phyloP scores from a whole-genome alignment of 768 basidiomycete species.

The Agrocybe praecox region DNA sequence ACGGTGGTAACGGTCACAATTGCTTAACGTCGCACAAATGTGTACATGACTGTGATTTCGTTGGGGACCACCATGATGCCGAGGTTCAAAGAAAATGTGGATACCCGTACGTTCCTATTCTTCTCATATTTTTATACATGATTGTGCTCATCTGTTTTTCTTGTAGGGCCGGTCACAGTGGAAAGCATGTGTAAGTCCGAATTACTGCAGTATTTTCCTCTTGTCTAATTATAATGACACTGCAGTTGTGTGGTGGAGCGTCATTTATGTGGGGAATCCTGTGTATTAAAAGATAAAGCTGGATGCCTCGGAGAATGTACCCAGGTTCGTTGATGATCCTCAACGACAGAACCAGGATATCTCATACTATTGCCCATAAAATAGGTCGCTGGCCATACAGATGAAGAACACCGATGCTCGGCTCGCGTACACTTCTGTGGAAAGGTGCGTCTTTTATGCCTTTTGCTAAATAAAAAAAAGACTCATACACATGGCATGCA shows the following conservation, averaged over 20 bases:
- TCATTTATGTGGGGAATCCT: conserved; percentile 58
- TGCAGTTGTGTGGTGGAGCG: conserved; percentile 30
- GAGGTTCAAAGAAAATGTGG: no score
- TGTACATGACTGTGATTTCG: conserved; percentile 46
- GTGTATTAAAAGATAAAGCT: conserved; percentile 42
- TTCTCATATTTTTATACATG: no score
- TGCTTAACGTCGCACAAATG: conserved; percentile 56
- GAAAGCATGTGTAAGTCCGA: no score
- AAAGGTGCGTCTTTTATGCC: conserved; percentile 30
- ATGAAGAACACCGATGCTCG: conserved; percentile 54
- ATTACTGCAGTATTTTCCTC: no score
- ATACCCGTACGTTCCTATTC: no score
- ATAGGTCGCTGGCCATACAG: conserved; percentile 50
- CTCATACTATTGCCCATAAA: background rate
- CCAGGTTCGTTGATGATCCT: conserved; percentile 35
- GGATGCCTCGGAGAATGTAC: conserved; percentile 58
- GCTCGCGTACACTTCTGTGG: conserved; percentile 59
- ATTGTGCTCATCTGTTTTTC: no score
- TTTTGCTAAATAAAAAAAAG: no score
- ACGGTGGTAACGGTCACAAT: conserved; percentile 46
- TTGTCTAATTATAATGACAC: no score
- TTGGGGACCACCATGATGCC: conserved; percentile 27
- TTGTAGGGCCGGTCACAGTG: no score
- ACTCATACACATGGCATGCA: no score
- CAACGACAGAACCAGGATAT: no score